A percentile compares a stretch with the other conserved stretches of the same genome.
Evolutionary conservation across 441 rosid species (phyloP).

Genomic region (Breynia disticha): DNA sequence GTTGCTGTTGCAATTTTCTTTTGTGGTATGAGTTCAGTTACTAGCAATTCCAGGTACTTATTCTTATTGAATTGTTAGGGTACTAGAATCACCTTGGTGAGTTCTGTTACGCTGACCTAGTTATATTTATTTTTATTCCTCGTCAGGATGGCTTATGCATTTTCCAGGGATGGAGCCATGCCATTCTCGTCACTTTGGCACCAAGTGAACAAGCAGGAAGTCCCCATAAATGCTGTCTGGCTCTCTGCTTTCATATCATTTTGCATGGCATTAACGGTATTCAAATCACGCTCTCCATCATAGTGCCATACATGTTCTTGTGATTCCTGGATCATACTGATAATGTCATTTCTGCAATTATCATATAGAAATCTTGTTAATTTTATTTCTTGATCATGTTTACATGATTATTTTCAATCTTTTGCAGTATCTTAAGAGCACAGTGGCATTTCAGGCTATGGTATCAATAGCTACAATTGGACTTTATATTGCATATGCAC

Average conservation of each 20-base stretch:
- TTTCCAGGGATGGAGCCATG: constrained; percentile 98
- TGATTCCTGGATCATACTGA: not conserved
- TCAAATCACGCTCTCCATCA: constrained; percentile 6
- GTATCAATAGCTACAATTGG: constrained; percentile 95
- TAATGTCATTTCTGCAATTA: not conserved
- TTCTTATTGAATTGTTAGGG: not conserved
- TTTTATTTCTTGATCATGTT: not conserved
- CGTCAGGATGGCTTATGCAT: constrained; percentile 92
- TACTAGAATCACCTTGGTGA: not conserved
- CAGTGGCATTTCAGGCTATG: constrained; percentile 94
- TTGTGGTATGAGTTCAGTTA: constrained; percentile 96
- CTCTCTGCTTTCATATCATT: constrained; percentile 62
- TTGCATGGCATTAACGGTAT: constrained; percentile 95
- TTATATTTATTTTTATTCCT: constrained; percentile 1
- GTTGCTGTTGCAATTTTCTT: constrained; percentile 83
- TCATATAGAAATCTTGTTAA: not conserved
- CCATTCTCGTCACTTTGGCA: constrained; percentile 83
- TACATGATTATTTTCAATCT: constrained; percentile 2
- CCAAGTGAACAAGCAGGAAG: constrained; percentile 76
- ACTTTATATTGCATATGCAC: constrained; percentile 86
- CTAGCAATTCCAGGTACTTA: constrained; percentile 85
- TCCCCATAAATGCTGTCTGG: constrained; percentile 93
- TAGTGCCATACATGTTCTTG: not conserved
- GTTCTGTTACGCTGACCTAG: not conserved
- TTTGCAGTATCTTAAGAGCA: constrained; percentile 80